phyloP scores from a whole-genome alignment of 768 basidiomycete species.

The Podaxis pistillaris region DNA sequence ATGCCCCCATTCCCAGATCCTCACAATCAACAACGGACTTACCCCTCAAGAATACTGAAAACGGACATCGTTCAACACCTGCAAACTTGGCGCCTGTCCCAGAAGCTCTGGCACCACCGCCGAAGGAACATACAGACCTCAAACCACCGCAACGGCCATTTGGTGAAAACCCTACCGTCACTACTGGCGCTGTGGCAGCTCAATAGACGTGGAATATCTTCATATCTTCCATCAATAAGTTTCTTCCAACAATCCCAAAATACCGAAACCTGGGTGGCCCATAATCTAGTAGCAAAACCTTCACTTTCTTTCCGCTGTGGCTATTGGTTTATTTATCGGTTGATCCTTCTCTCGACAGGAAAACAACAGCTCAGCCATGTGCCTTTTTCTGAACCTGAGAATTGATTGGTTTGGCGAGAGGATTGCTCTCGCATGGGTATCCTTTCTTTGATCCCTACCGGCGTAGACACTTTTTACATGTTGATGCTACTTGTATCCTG shows the following conservation, averaged over 20 bases:
- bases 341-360: slow-evolving; percentile 32
- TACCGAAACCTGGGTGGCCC: slow-evolving; percentile 5
- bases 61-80: slow-evolving; percentile 30
- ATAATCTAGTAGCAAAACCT: slow-evolving; percentile 15
- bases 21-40: slow-evolving; percentile 37
- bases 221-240: slow-evolving; percentile 12
- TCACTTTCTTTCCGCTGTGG: slow-evolving; percentile 28
- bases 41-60: slow-evolving; percentile 40
- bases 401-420: not conserved
- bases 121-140: slow-evolving; percentile 45
- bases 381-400: slow-evolving; percentile 17
- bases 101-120: slow-evolving; percentile 37
- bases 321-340: slow-evolving; percentile 44
- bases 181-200: slow-evolving; percentile 42
- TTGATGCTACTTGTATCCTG: slow-evolving; percentile 31
- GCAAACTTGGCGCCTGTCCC: slow-evolving; percentile 28
- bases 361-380: slow-evolving; percentile 2
- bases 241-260: not conserved
- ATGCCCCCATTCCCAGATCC: slow-evolving; percentile 40
- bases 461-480: slow-evolving; percentile 12
- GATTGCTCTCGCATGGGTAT: not conserved
- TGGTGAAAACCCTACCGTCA: slow-evolving; percentile 58
- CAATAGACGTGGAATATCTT: slow-evolving; percentile 26
- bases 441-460: not conserved
- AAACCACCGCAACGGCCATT: slow-evolving; percentile 62